Evolutionary conservation across 1,284 basidiomycete species (phyloP), one percentile per base, ranked within the genome.

Genomic region (Jaminaea rosea): DNA sequence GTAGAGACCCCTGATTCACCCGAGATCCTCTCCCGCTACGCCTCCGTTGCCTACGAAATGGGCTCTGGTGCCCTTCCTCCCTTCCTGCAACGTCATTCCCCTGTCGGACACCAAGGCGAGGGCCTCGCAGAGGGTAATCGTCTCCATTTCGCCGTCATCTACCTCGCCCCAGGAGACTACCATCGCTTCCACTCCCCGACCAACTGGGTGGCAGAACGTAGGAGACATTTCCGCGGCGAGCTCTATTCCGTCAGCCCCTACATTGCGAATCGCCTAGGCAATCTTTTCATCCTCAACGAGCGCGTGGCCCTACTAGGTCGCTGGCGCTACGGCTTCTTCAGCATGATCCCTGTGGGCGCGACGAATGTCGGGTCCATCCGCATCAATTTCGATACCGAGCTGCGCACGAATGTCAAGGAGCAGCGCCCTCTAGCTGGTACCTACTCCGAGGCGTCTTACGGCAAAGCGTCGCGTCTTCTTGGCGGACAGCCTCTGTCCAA

Each of bases 121-220:
- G 58, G 59, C 21, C 42, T 68, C 27, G 54, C 59, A 15, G 62
- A 66, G n/a, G 87, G 85, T 11, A 85, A 93, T 72, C 81, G 84
- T 45, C 82, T 97, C 32, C 93, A 84, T 78, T 98, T 97, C 76
- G 79, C 86, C 42, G 93, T 98, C 66, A 85, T 98, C 62, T 99
- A 99, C 77, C 85, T 99, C 50, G 93, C 93, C 1, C 93, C 93
- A 0, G 94, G 94, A 1, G 94, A 99, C 76, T 98, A 98, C 75
- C 93, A 98, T 72, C 84, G 91, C 32, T 99, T 96, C 81, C 93
- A 99, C 77, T 87, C 84, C 57, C 92, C 94, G 0, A 84, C 88
- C 2, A 85, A 87, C 4, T 97, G 93, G 94, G 90, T 98, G 6
- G 94, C 96, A 21, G 92, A 99, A 78, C 86, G 88, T 65, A 79